These are phyloP conservation scores for Alternaria infectoria DNA, from an alignment of 2,329 filamentous ascomycete genomes.

Conservation along the genomic window DNA sequence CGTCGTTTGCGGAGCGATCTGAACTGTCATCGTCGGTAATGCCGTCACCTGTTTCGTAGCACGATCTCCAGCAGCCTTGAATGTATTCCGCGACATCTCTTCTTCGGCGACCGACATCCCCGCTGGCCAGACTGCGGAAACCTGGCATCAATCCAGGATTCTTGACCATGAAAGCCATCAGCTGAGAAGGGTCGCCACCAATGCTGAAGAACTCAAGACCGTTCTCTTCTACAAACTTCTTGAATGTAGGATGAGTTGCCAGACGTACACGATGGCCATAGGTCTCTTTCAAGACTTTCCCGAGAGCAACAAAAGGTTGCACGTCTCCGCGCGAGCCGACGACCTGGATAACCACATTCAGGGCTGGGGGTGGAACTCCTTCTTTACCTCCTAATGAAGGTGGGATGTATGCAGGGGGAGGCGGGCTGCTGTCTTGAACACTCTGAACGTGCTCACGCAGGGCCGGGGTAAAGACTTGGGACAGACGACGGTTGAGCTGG, in stretches of 20 bases:
- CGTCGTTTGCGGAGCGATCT: neutral
- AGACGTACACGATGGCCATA: conserved; percentile 40
- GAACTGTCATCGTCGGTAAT: neutral
- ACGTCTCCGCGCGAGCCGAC: conserved; percentile 62
- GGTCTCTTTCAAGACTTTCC: conserved; percentile 51
- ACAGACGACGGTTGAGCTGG: conserved; percentile 27
- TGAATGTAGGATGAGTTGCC: conserved; percentile 32
- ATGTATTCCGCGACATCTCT: conserved; percentile 31
- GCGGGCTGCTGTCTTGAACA: conserved; percentile 16
- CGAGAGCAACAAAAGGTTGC: conserved; percentile 66
- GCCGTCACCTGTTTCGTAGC: conserved; percentile 45
- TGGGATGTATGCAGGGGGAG: neutral
- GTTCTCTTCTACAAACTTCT: conserved; percentile 19
- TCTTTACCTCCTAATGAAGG: conserved; percentile 13
- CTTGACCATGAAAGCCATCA: conserved; percentile 60
- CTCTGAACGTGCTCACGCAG: conserved; percentile 14
- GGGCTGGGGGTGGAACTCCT: conserved; percentile 15
- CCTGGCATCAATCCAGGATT: conserved; percentile 51
- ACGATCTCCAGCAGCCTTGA: conserved; percentile 37
- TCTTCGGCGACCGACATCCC: conserved; percentile 42
- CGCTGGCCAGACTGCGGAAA: conserved; percentile 26
- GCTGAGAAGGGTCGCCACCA: conserved; percentile 42
- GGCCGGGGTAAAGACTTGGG: conserved; percentile 28
- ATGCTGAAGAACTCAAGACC: conserved; percentile 46
- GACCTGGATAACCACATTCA: conserved; percentile 64